Percentiles rank a stretch among this genome's conserved stretches.
Evolutionary conservation across 2,329 filamentous ascomycete species (phyloP).

Genomic region (Scortechinia acanthostroma): DNA sequence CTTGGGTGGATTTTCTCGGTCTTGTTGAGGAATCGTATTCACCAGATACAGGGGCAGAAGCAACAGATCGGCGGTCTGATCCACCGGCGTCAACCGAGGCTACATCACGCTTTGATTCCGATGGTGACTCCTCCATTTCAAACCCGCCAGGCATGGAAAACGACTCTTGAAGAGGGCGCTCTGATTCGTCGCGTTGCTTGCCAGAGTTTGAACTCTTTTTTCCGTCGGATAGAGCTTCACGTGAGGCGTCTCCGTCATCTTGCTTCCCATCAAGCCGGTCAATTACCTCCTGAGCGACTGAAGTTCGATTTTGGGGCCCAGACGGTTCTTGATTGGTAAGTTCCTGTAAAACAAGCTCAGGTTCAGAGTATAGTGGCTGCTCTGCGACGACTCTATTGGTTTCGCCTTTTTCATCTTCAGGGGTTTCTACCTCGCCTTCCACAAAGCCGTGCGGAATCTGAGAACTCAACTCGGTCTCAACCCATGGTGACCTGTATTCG

Average conservation of each 20-base stretch:
- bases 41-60: too few relatives aligned
- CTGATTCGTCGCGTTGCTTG: neutral
- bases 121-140: neutral
- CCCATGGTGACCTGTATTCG: too few relatives aligned
- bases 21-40: too few relatives aligned
- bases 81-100: too few relatives aligned
- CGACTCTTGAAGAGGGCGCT: too few relatives aligned
- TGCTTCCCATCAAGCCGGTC: neutral
- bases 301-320: neutral
- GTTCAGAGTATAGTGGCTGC: too few relatives aligned
- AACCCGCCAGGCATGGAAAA: neutral
- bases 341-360: too few relatives aligned
- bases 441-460: neutral
- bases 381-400: too few relatives aligned
- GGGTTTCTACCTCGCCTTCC: neutral
- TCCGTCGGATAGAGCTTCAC: too few relatives aligned
- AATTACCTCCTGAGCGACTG: constrained; percentile 1
- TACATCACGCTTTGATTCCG: neutral
- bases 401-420: neutral
- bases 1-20: neutral
- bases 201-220: neutral
- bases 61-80: too few relatives aligned
- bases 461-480: neutral
- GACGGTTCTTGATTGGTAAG: too few relatives aligned
- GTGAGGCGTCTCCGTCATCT: too few relatives aligned